Conservation (phyloP, 75 land plant genomes). For the Cunninghamia lanceolata region DNA sequence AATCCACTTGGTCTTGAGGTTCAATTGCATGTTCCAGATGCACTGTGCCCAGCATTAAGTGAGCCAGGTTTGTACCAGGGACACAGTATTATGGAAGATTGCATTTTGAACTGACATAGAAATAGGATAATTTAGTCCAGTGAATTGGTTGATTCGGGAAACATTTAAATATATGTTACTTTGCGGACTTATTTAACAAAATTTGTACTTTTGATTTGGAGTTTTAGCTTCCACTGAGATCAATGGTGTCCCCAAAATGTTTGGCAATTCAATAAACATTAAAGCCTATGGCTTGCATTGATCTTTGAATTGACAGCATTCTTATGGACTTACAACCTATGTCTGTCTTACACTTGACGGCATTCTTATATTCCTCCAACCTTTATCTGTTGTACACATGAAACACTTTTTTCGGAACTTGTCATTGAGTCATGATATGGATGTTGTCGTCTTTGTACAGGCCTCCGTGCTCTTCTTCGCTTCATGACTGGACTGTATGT, state of each 20-base stretch:
- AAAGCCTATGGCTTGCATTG: not conserved
- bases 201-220: not conserved
- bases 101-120: not conserved
- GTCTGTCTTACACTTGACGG: not conserved
- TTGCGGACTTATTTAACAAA: not conserved
- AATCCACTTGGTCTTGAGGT: slow-evolving; percentile 96
- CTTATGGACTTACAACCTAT: not conserved
- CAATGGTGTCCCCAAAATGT: not conserved
- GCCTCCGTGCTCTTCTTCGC: slow-evolving; percentile 95
- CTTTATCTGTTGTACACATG: not conserved
- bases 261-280: not conserved
- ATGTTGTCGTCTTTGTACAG: slow-evolving; percentile 31
- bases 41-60: slow-evolving; percentile 92
- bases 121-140: not conserved
- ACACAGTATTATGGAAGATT: not conserved
- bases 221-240: not conserved
- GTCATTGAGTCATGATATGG: slow-evolving; percentile 7
- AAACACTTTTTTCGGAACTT: not conserved
- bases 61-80: slow-evolving; percentile 72
- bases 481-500: slow-evolving; percentile 96
- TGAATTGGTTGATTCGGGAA: not conserved
- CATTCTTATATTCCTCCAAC: not conserved
- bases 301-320: not conserved
- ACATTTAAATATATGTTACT: not conserved
- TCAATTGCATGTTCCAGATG: slow-evolving; percentile 82